Conservation (phyloP, 169 alveolate species). For the Cryptosporidium xiaoi region DNA sequence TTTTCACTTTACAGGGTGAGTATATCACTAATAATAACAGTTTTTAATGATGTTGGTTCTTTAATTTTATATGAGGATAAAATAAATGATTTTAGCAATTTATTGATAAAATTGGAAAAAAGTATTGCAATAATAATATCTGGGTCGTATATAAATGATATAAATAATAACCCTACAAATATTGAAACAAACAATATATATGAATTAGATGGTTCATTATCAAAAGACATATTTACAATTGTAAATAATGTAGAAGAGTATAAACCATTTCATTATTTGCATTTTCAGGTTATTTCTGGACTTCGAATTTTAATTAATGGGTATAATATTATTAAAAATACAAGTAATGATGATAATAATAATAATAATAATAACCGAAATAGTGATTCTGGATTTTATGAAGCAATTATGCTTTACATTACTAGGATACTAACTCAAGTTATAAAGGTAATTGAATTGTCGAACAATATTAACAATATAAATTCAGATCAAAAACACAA, state of each 20-base stretch:
- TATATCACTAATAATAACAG: slow-evolving; percentile 2
- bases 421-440: slow-evolving; percentile 32
- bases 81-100: not conserved
- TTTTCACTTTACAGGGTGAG: slow-evolving; percentile 30
- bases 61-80: not conserved
- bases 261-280: slow-evolving; percentile 31
- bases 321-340: not conserved
- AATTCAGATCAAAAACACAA: not conserved
- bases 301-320: not conserved
- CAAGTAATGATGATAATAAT: not conserved
- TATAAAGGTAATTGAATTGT: slow-evolving; percentile 11
- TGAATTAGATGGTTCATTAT: slow-evolving; percentile 41
- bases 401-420: slow-evolving; percentile 8
- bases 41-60: not conserved
- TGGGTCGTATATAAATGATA: slow-evolving; percentile 2
- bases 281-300: slow-evolving; percentile 47
- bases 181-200: not conserved
- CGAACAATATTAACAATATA: not conserved
- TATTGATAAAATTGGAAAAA: slow-evolving; percentile 7
- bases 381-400: slow-evolving; percentile 6
- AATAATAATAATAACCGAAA: not conserved
- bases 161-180: not conserved
- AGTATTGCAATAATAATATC: slow-evolving; percentile 2
- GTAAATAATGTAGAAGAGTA: slow-evolving; percentile 13
- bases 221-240: slow-evolving; percentile 37